Evolutionary conservation across 2,329 filamentous ascomycete genomes (phyloP).

Genomic region (Claviceps pazoutovae): DNA sequence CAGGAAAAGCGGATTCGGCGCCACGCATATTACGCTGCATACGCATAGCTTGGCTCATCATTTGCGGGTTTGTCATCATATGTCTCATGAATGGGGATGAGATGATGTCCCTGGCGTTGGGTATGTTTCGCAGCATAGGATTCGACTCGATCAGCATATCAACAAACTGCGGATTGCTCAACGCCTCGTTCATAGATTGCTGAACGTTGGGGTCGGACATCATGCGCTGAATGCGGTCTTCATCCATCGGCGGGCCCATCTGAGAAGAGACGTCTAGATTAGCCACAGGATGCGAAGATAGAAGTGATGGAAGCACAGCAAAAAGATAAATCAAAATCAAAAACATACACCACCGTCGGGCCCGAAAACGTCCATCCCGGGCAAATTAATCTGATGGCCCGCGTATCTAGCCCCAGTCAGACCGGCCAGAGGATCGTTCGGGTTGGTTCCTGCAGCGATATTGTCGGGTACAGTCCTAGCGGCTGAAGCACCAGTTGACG

Average conservation of each 20-base stretch:
- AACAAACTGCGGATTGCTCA: slow-evolving; percentile 88
- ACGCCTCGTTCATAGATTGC: slow-evolving; percentile 81
- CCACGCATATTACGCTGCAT: slow-evolving; percentile 62
- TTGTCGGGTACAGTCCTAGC: slow-evolving; percentile 47
- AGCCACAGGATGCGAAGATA: slow-evolving; percentile 9
- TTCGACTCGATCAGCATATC: slow-evolving; percentile 92
- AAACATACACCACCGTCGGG: slow-evolving; percentile 79
- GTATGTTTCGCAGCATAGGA: slow-evolving; percentile 63
- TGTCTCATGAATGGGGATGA: slow-evolving; percentile 77
- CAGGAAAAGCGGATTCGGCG: slow-evolving; percentile 56
- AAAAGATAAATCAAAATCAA: background rate
- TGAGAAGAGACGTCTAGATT: slow-evolving; percentile 21
- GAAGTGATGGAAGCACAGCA: too few relatives aligned
- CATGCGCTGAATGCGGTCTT: slow-evolving; percentile 72
- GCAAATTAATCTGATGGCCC: slow-evolving; percentile 69
- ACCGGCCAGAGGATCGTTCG: slow-evolving; percentile 79
- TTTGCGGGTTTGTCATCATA: slow-evolving; percentile 85
- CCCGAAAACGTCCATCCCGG: slow-evolving; percentile 78
- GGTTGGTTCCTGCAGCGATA: slow-evolving; percentile 61
- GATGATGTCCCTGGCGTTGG: slow-evolving; percentile 69
- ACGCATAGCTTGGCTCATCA: slow-evolving; percentile 67
- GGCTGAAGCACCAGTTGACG: slow-evolving; percentile 27
- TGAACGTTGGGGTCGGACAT: slow-evolving; percentile 79
- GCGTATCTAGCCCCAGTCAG: slow-evolving; percentile 89
- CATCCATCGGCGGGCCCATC: slow-evolving; percentile 79